A percentile compares a stretch with the other conserved stretches of the same genome.
Evolutionary conservation across 139 green algal species (phyloP).

Genomic region (Ettlia oleoabundans): DNA sequence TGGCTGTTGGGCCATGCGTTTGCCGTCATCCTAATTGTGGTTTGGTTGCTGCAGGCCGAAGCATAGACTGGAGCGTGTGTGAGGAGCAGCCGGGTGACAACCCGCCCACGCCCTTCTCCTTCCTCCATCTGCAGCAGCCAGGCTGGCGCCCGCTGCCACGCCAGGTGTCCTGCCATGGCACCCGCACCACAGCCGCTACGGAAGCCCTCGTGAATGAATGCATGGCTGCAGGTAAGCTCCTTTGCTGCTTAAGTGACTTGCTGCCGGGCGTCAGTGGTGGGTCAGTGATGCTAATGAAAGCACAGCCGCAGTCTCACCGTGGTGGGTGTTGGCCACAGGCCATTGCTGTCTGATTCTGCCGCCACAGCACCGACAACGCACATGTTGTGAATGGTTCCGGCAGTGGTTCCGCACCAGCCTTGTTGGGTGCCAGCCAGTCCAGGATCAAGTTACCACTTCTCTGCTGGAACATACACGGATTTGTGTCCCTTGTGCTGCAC

Average conservation of each 20-base stretch:
- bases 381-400: too few relatives aligned
- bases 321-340: too few relatives aligned
- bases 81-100: constrained; percentile 53
- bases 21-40: too few relatives aligned
- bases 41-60: too few relatives aligned
- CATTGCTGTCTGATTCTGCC: too few relatives aligned
- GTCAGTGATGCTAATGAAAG: neutral
- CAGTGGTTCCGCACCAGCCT: too few relatives aligned
- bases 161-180: constrained; percentile 52
- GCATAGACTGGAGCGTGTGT: constrained; percentile 57
- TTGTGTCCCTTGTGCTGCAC: neutral
- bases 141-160: constrained; percentile 38
- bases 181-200: constrained; percentile 57
- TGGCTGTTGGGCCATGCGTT: too few relatives aligned
- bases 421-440: too few relatives aligned
- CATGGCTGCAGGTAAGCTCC: constrained; percentile 32
- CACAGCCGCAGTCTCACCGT: neutral
- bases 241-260: neutral
- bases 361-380: too few relatives aligned
- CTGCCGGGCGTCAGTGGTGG: neutral
- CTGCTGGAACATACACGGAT: neutral
- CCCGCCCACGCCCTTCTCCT: constrained; percentile 57
- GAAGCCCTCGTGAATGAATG: constrained; percentile 51
- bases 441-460: too few relatives aligned
- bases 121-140: constrained; percentile 47